Percentiles rank a stretch among this genome's conserved stretches.
Evolutionary conservation across 2,329 filamentous ascomycete species (phyloP).

Genomic region (Chrysoporthe puriensis): DNA sequence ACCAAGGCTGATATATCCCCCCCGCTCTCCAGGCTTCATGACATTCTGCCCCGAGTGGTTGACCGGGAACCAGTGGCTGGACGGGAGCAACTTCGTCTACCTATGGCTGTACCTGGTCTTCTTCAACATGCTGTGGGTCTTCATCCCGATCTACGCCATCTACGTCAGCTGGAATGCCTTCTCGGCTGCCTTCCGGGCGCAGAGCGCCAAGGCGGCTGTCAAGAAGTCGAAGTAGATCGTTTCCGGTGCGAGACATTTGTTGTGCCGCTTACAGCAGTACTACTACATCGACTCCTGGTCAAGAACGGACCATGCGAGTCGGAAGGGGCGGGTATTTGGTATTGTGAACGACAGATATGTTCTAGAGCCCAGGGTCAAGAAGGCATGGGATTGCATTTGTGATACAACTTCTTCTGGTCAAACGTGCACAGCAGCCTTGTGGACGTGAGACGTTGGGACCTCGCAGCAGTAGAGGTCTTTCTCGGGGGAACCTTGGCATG

Average conservation of each 20-base stretch:
- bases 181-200: conserved; percentile 22
- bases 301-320: background rate
- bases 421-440: background rate
- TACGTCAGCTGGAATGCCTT: conserved; percentile 40
- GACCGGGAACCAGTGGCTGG: conserved; percentile 62
- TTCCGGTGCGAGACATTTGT: no score
- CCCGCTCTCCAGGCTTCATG: conserved; percentile 62
- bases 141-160: conserved; percentile 63
- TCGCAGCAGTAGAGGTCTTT: background rate
- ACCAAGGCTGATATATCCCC: background rate
- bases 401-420: background rate
- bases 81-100: conserved; percentile 70
- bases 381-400: background rate
- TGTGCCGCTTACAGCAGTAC: background rate
- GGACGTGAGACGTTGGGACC: background rate
- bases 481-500: background rate
- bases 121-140: conserved; percentile 71
- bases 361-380: background rate
- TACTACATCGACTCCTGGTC: background rate
- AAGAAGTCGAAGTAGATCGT: conserved; percentile 24
- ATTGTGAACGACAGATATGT: background rate
- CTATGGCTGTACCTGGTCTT: conserved; percentile 70
- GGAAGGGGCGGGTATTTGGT: background rate
- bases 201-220: conserved; percentile 10
- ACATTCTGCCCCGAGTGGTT: conserved; percentile 74